Percentiles rank a stretch among this genome's conserved stretches.
Evolutionary conservation across 345 rosid species (phyloP).

Genomic region (Arabidopsis arenosa): DNA sequence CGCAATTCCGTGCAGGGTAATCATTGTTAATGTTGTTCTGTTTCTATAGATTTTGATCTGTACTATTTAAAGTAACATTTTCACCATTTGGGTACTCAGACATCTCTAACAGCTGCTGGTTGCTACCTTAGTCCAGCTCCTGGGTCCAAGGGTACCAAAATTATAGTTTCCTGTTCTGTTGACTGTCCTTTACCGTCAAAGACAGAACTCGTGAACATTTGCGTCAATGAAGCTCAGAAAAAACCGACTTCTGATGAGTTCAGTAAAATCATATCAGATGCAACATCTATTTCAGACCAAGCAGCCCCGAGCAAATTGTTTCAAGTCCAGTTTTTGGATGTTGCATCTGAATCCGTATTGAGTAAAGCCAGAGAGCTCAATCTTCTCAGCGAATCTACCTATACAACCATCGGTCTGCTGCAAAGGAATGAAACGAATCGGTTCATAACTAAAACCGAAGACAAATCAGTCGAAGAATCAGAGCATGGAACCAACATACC

Average conservation of each 20-base stretch:
- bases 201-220: slow-evolving; percentile 47
- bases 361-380: slow-evolving; percentile 68
- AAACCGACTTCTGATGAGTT: slow-evolving; percentile 41
- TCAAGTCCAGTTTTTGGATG: slow-evolving; percentile 55
- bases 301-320: slow-evolving; percentile 45
- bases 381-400: slow-evolving; percentile 72
- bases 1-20: slow-evolving; percentile 79
- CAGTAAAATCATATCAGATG: slow-evolving; percentile 53
- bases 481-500: slow-evolving; percentile 30
- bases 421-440: slow-evolving; percentile 67
- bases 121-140: slow-evolving; percentile 94
- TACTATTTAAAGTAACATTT: slow-evolving; percentile 5
- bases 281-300: slow-evolving; percentile 48
- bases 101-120: slow-evolving; percentile 90
- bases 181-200: slow-evolving; percentile 64
- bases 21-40: slow-evolving; percentile 26
- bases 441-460: slow-evolving; percentile 58
- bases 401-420: slow-evolving; percentile 50
- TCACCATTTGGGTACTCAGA: slow-evolving; percentile 52
- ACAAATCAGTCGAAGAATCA: slow-evolving; percentile 35
- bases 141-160: slow-evolving; percentile 78
- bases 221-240: slow-evolving; percentile 43
- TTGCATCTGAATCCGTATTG: slow-evolving; percentile 58
- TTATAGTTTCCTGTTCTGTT: slow-evolving; percentile 76
- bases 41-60: background rate